Evolutionary conservation across 2,329 filamentous ascomycete genomes (phyloP), one percentile per base, ranked within the genome.

Genomic region (Pseudomassariella vexata): DNA sequence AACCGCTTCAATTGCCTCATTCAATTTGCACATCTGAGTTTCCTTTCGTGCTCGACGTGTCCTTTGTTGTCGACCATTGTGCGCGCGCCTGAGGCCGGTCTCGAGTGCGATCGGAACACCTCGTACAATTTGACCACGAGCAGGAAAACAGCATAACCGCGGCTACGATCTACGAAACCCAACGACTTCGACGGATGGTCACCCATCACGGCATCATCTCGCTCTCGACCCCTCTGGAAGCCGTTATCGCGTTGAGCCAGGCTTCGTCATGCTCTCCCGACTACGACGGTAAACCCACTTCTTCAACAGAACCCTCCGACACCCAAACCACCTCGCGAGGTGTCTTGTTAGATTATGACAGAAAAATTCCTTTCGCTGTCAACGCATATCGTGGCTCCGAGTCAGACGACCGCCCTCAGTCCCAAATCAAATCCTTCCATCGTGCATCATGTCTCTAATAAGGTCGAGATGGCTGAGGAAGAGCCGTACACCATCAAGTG

Each of bases 401-500:
- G 66, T 67, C 70, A 72, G 63, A 56, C 50, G 37, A 43, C 52
- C 46, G 49, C 56, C 32, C 52, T 59, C 49, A 59, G 63, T 50
- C 58, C 62, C 40, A 56, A 53, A 34, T 41, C 59, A 44, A 53
- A 51, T 34, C 48, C 56, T 38, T 45, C 55, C 47, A 38, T 56
- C 17, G 57, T 56, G 35, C 59, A 65, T 44, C 61, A 68, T 55
- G 54, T 54, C 39, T 47, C 57, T 36, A 60, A 58, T 36, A 68
- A 68, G 59, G 58, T 60, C 46, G 71, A 81, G 60, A 57, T 61
- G 38, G 78, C 81, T 50, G 77, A 82, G 42, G 84, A 89, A 62
- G 84, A 90, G 60, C 83, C 83, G 12, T 94, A 94, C 60, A 94
- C 86, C 38, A 95, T 96, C 67, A 95, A 94, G 70, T 98, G 92